Evolutionary conservation across 2,329 filamentous ascomycete species (phyloP), one percentile per base, ranked within the genome.

Genomic region (Remersonia thermophila): DNA sequence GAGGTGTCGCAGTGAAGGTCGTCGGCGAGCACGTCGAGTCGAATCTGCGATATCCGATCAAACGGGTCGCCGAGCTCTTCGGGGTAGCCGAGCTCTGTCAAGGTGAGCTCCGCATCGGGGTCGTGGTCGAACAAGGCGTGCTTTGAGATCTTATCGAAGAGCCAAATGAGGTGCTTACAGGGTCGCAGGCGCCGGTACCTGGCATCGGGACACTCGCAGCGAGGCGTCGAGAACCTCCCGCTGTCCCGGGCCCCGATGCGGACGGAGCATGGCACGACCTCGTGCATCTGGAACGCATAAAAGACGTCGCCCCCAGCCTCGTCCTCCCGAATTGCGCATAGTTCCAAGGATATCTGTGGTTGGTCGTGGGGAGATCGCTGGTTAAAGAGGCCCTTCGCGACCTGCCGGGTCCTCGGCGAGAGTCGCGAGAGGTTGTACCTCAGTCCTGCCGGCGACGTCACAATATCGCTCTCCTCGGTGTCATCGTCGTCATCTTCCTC

Each of bases 211-310:
- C 69, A 73, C 18, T 63, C 66, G 53, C 70, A 74, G 13, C 51
- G 58, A 4, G 70, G 60, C 1, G 48, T 49, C 2, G 63, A 54
- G 32, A 57, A 59, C 25, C 39, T 30, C 8, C 50, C 58, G 41
- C 61, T 62, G 20, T 51, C 51, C 0, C 57, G 49, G 2, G 59
- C 55, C 2, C 64, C 63, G 20, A 71, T 67, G 28, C 68, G 62
- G 29, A 74, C 59, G 13, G 66, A 67, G 9, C 65, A 63, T 11
- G 67, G 67, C 17, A 68, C 65, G 2, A 66, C 54, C 49, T 74
- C 71, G 3, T 66, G 67, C 56, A 75, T 62, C 46, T 72, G 62
- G 40, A 74, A 74, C 32, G 69, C 66, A 38, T 69, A 72, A 14
- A 67, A 65, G 40, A 66, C 48, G 16, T 62, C 59, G 30, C 47